Evolutionary conservation across 805 yeast species (phyloP).

Genomic region (Metschnikowia amazonensis): DNA sequence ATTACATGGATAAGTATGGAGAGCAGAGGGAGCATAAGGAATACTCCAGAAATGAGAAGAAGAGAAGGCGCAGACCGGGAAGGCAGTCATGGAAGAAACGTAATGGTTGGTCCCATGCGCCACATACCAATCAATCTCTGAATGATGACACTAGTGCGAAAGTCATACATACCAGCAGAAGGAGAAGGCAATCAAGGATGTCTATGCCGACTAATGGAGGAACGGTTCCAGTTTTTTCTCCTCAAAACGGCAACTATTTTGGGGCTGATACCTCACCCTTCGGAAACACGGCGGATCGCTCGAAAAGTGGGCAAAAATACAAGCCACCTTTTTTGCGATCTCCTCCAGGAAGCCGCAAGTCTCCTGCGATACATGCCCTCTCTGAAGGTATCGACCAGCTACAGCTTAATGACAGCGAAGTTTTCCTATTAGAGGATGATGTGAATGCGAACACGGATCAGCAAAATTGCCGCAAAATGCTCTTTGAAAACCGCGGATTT

Average conservation of each 20-base stretch:
- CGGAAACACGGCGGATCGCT: not conserved
- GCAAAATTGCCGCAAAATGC: not conserved
- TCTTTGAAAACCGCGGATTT: conserved; percentile 3
- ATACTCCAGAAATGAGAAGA: conserved; percentile 12
- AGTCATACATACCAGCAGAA: conserved; percentile 5
- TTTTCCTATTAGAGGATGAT: conserved; percentile 43
- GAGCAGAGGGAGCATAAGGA: conserved; percentile 31
- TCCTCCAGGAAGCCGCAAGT: conserved; percentile 26
- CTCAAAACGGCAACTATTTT: not conserved
- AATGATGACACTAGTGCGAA: conserved; percentile 1
- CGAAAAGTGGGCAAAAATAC: conserved; percentile 29
- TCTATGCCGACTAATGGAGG: not conserved
- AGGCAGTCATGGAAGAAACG: conserved; percentile 29
- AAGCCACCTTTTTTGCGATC: conserved; percentile 42
- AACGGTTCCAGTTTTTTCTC: not conserved
- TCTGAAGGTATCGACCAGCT: conserved; percentile 36
- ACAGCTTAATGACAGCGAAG: conserved; percentile 33
- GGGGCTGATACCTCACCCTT: not conserved
- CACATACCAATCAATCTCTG: not conserved
- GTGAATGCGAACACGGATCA: conserved; percentile 7
- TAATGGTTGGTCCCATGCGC: conserved; percentile 1
- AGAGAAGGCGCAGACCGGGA: conserved; percentile 19
- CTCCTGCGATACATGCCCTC: conserved; percentile 33
- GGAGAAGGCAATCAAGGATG: conserved; percentile 7
- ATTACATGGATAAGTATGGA: conserved; percentile 64